Percentiles rank a stretch among this genome's conserved stretches.
phyloP scores from a whole-genome alignment of 176 grass and related monocot species.

The Eragrostis nindensis region DNA sequence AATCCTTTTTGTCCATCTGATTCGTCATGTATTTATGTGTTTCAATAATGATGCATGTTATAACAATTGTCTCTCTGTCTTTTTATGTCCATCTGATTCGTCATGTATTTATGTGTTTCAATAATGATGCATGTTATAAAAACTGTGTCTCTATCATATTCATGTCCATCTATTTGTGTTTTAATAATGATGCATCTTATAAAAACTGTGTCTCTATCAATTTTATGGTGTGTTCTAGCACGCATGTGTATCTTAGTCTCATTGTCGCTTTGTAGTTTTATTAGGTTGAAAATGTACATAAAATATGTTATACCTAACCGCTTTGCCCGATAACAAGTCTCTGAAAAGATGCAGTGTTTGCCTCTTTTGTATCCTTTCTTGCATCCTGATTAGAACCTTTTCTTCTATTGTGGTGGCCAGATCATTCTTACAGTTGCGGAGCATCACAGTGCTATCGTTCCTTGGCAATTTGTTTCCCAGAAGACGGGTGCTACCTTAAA shows the following conservation, averaged over 20 bases:
- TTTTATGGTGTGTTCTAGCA: too few species aligned
- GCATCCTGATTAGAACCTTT: slow-evolving; percentile 18
- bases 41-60: background rate
- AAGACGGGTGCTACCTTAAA: slow-evolving; percentile 81
- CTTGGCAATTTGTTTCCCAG: slow-evolving; percentile 87
- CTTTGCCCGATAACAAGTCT: too few species aligned
- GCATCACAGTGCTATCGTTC: slow-evolving; percentile 91
- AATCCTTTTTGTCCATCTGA: slow-evolving; percentile 15
- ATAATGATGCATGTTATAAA: background rate
- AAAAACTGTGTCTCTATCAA: too few species aligned
- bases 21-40: slow-evolving; percentile 3
- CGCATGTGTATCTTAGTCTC: too few species aligned
- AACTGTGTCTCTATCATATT: background rate
- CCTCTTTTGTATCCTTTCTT: slow-evolving; percentile 24
- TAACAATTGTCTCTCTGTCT: background rate
- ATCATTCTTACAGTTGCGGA: slow-evolving; percentile 86
- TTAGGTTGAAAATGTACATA: too few species aligned
- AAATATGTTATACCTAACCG: too few species aligned
- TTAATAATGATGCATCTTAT: too few species aligned
- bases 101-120: background rate
- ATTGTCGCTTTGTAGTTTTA: too few species aligned
- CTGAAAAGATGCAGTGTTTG: background rate
- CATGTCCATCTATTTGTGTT: too few species aligned
- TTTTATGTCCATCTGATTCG: too few species aligned
- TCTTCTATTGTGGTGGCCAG: slow-evolving; percentile 42